Evolutionary conservation across 345 rosid genomes (phyloP).

Genomic region (Noccaea bulbosa): DNA sequence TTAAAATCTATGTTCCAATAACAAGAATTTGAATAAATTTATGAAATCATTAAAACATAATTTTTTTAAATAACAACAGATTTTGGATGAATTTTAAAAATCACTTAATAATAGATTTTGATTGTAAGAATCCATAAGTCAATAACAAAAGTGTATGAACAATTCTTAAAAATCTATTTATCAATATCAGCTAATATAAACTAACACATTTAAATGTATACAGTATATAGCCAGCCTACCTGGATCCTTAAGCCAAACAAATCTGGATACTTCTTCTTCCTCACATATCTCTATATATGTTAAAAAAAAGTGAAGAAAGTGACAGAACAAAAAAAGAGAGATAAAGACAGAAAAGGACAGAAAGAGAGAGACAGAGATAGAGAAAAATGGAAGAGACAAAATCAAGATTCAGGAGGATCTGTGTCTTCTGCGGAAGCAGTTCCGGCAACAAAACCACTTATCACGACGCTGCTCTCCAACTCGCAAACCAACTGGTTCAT

Average conservation of each 20-base stretch:
- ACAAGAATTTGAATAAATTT: too few species aligned
- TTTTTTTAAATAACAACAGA: too few species aligned
- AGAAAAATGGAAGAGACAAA: constrained; percentile 41
- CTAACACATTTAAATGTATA: constrained; percentile 20
- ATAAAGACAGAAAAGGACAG: constrained; percentile 22
- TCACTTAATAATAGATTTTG: too few species aligned
- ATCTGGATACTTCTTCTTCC: constrained; percentile 31
- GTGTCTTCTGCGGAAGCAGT: constrained; percentile 48
- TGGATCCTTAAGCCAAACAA: constrained; percentile 30
- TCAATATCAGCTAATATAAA: background rate
- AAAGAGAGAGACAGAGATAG: constrained; percentile 27
- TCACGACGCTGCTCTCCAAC: constrained; percentile 47
- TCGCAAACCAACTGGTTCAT: constrained; percentile 40
- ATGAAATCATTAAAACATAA: too few species aligned
- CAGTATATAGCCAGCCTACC: constrained; percentile 36
- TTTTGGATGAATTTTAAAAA: too few species aligned
- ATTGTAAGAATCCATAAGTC: too few species aligned
- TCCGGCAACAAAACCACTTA: constrained; percentile 45
- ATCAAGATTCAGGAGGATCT: constrained; percentile 45
- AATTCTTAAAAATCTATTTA: too few species aligned
- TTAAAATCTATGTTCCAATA: too few species aligned
- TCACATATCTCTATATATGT: constrained; percentile 17
- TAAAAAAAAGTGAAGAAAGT: constrained; percentile 20
- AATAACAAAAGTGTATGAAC: too few species aligned
- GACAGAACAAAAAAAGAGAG: constrained; percentile 29